A percentile compares a stretch with the other conserved stretches of the same genome.
Evolutionary conservation across 768 basidiomycete genomes (phyloP).

Genomic region (Gelatoporia subvermispora): DNA sequence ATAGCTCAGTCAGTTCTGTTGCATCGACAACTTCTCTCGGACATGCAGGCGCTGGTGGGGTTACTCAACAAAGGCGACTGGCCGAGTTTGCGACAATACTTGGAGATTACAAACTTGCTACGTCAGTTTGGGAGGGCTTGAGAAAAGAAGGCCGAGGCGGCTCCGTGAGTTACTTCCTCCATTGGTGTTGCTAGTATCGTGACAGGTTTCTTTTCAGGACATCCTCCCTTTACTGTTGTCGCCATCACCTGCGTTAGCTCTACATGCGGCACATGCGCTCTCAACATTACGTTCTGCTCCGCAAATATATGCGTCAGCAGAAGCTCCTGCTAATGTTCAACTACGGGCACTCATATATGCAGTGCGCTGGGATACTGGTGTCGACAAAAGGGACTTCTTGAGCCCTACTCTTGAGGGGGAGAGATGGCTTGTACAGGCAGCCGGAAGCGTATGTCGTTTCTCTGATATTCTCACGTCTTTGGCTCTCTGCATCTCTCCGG

Average conservation of each 20-base stretch:
- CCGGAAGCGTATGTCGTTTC: constrained; percentile 59
- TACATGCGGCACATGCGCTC: constrained; percentile 62
- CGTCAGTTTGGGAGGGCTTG: constrained; percentile 78
- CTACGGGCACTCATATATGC: constrained; percentile 64
- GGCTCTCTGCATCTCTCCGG: neutral
- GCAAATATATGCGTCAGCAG: constrained; percentile 20
- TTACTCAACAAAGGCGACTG: constrained; percentile 75
- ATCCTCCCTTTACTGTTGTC: constrained; percentile 71
- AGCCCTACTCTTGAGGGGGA: constrained; percentile 63
- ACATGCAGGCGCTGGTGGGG: constrained; percentile 30
- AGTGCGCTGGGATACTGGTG: constrained; percentile 73
- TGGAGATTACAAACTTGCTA: constrained; percentile 84
- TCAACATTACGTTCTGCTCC: constrained; percentile 38
- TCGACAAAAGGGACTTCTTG: constrained; percentile 54
- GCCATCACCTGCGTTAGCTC: constrained; percentile 54
- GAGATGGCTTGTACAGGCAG: constrained; percentile 83
- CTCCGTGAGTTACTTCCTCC: constrained; percentile 51
- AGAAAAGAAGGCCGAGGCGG: constrained; percentile 87
- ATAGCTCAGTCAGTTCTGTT: constrained; percentile 29
- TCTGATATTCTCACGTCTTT: neutral
- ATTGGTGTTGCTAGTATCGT: neutral
- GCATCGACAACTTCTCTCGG: constrained; percentile 19
- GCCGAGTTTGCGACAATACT: constrained; percentile 94
- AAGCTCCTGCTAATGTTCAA: constrained; percentile 59
- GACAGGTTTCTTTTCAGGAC: constrained; percentile 45